Evolutionary conservation across 1,284 basidiomycete species (phyloP).

Genomic region (Caloboletus inedulis): DNA sequence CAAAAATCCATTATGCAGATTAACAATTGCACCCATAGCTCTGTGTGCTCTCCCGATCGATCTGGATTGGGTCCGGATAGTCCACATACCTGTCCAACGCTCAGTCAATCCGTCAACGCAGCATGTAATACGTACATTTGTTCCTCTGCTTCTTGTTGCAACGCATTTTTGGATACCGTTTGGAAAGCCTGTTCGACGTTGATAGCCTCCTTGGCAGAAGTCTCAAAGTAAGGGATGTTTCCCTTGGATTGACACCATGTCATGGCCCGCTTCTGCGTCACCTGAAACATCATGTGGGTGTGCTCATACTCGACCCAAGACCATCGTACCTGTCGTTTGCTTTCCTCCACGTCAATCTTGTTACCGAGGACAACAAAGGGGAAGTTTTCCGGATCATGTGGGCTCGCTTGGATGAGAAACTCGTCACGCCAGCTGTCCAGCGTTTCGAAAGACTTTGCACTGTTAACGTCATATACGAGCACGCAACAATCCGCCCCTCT

Average conservation of each 20-base stretch:
- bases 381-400: conserved; percentile 98
- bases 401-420: conserved; percentile 96
- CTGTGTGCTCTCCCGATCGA: conserved; percentile 91
- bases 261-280: conserved; percentile 99
- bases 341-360: conserved; percentile 99
- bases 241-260: conserved; percentile 99
- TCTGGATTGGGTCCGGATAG: conserved; percentile 98
- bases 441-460: conserved; percentile 96
- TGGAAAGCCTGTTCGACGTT: conserved; percentile 99
- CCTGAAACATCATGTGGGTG: conserved; percentile 45
- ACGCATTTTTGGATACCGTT: conserved; percentile 97
- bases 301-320: neutral
- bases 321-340: conserved; percentile 85
- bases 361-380: conserved; percentile 98
- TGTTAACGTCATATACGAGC: conserved; percentile 98
- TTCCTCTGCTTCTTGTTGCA: conserved; percentile 96
- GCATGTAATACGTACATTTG: conserved; percentile 67
- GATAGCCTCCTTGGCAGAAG: conserved; percentile 99
- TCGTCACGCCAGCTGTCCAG: conserved; percentile 97
- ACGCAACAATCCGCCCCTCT: conserved; percentile 99
- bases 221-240: conserved; percentile 99
- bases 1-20: conserved; percentile 33
- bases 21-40: conserved; percentile 92
- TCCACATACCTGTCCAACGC: conserved; percentile 77
- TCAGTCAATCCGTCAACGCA: conserved; percentile 16